Evolutionary conservation across 805 yeast genomes (phyloP).

Genomic region (Ascoidea rubescens): DNA sequence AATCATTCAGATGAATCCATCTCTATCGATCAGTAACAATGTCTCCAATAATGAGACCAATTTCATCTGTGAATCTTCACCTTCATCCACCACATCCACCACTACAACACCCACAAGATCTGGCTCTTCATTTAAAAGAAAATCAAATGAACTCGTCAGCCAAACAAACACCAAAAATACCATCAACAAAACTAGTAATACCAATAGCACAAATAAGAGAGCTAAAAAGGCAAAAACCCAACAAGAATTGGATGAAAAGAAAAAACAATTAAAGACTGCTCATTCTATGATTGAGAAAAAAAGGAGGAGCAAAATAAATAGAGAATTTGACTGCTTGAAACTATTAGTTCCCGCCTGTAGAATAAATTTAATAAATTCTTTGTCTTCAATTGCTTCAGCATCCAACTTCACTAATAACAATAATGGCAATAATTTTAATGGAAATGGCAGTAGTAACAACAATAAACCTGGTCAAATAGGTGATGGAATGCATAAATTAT

Average conservation of each 20-base stretch:
- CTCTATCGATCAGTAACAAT: background rate
- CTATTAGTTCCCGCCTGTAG: constrained; percentile 71
- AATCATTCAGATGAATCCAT: constrained; percentile 26
- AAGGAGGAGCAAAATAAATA: constrained; percentile 63
- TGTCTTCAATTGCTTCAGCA: background rate
- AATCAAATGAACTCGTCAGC: background rate
- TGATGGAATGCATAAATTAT: constrained; percentile 68
- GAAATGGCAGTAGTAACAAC: constrained; percentile 13
- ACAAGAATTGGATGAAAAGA: constrained; percentile 23
- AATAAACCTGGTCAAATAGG: background rate
- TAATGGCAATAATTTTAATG: constrained; percentile 18
- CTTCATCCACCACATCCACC: constrained; percentile 4
- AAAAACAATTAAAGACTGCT: constrained; percentile 36
- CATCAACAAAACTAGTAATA: background rate
- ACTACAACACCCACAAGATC: constrained; percentile 1
- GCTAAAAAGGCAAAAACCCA: constrained; percentile 16
- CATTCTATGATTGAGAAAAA: constrained; percentile 75
- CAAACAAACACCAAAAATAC: background rate
- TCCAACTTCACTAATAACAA: constrained; percentile 4
- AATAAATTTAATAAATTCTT: constrained; percentile 17
- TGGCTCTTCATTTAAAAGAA: constrained; percentile 4
- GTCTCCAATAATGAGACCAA: constrained; percentile 4
- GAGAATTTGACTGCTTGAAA: constrained; percentile 73
- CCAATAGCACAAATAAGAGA: constrained; percentile 7
- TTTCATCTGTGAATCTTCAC: constrained; percentile 3